Evolutionary conservation across 768 basidiomycete genomes (phyloP).

Genomic region (Mycena floridula): DNA sequence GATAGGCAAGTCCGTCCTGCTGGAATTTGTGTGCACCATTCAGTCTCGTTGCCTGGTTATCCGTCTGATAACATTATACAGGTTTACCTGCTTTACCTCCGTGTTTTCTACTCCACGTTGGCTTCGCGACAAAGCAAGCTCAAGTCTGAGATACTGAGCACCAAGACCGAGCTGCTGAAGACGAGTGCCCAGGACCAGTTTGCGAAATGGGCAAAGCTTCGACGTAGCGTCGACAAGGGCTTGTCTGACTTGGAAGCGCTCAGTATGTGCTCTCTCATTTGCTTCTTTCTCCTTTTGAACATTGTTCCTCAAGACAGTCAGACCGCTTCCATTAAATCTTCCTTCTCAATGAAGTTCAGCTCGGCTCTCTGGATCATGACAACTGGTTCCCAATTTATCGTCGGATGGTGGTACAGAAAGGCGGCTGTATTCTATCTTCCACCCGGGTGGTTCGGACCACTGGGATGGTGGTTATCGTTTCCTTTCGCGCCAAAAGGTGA

Average conservation of each 20-base stretch:
- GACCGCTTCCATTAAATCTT: slow-evolving; percentile 48
- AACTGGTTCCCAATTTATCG: slow-evolving; percentile 76
- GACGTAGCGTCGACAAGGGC: slow-evolving; percentile 88
- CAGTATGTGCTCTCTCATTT: slow-evolving; percentile 51
- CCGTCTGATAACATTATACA: slow-evolving; percentile 22
- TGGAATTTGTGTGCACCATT: slow-evolving; percentile 60
- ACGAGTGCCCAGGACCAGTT: slow-evolving; percentile 98
- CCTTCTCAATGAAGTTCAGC: slow-evolving; percentile 70
- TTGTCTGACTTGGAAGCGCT: slow-evolving; percentile 86
- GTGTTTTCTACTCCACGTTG: slow-evolving; percentile 52
- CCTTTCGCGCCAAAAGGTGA: slow-evolving; percentile 87
- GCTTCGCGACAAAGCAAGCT: slow-evolving; percentile 59
- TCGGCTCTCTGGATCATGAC: slow-evolving; percentile 74
- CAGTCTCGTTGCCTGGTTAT: slow-evolving; percentile 1
- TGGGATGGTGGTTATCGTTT: slow-evolving; percentile 83
- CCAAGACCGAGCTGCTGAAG: slow-evolving; percentile 79
- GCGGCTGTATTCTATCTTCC: slow-evolving; percentile 94
- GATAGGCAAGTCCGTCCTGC: slow-evolving; percentile 82
- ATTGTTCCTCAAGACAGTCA: slow-evolving; percentile 50
- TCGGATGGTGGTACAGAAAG: slow-evolving; percentile 90
- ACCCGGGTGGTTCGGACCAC: slow-evolving; percentile 81
- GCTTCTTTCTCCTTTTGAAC: not conserved
- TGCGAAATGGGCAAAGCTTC: slow-evolving; percentile 95
- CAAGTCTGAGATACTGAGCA: slow-evolving; percentile 72
- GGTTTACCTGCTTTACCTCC: slow-evolving; percentile 70